These are phyloP conservation scores for Conoideocrella luteorostrata DNA, from an alignment of 2,329 filamentous ascomycete species.

Conservation along the genomic window DNA sequence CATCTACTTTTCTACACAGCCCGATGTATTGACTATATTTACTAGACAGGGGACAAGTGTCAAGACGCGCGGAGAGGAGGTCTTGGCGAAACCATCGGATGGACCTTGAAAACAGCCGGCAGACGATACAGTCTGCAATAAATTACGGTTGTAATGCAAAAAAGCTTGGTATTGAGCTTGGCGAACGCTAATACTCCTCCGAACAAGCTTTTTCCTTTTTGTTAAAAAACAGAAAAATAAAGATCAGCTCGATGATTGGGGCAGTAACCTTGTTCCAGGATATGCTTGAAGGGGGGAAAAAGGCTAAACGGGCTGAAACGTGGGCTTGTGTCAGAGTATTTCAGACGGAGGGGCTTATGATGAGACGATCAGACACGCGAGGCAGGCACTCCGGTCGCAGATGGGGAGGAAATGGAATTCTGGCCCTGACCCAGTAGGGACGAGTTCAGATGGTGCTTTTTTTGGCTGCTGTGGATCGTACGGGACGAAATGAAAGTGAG, in stretches of 20 bases:
- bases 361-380: slow-evolving; percentile 3
- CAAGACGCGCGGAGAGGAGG: not conserved
- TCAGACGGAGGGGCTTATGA: not conserved
- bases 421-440: not conserved
- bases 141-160: not conserved
- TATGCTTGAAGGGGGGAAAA: too few relatives aligned
- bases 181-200: not conserved
- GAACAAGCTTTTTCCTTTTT: not conserved
- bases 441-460: too few relatives aligned
- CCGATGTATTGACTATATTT: not conserved
- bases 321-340: slow-evolving; percentile 4
- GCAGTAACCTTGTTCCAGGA: not conserved
- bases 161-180: not conserved
- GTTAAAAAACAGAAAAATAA: too few relatives aligned
- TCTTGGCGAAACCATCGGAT: too few relatives aligned
- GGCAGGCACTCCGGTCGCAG: slow-evolving; percentile 2
- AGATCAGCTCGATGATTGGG: too few relatives aligned
- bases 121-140: not conserved
- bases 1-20: not conserved
- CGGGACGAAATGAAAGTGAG: too few relatives aligned
- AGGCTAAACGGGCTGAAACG: slow-evolving; percentile 5
- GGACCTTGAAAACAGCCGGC: too few relatives aligned
- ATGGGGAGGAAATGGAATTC: not conserved
- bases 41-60: not conserved
- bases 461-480: too few relatives aligned